Evolutionary conservation across 257 asterid species (phyloP), one percentile per base, ranked within the genome.

Genomic region (Cinchona pubescens): DNA sequence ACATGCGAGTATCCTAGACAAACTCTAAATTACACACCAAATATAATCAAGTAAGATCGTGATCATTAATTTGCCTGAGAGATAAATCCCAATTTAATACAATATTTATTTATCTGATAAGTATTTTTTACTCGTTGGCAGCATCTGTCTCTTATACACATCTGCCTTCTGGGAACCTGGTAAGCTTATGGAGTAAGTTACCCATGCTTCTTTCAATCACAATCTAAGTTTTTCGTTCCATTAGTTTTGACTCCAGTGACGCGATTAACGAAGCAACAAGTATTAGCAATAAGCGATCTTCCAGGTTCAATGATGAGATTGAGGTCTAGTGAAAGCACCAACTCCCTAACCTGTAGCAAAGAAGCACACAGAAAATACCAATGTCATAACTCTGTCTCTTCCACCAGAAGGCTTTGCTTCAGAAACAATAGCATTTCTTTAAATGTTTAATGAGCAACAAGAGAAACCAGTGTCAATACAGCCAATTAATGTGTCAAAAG

Each of bases 171-270:
- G n/a, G n/a, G n/a, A n/a, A n/a, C n/a, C n/a, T n/a, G n/a, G n/a
- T n/a, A n/a, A n/a, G n/a, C n/a, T n/a, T n/a, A 37, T 97, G 96
- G 76, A 94, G n/a, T 94, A 70, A 92, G 97, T 86, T 92, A 97
- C 97, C 86, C 98, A 94, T 94, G 83, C 98, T 94, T 51, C 98
- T 97, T 84, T 94, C 98, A 75, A 94, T 85, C 81, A 94, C 98
- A 21, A 94, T 74, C 76, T n/a, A 92, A 94, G 59, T 92, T 90
- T 76, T 94, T 94, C 1, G 95, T 89, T 45, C 98, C 98, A 16
- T 94, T 94, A 59, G 97, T 92, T 81, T 94, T 94, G 40, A 94
- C 97, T 75, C 98, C 98, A 55, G 97, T 94, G 29, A 94, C 96
- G 62, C 91, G 94, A 62, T 92, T 94, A 65, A 92, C 92, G 27